Conservation (phyloP, 2,329 filamentous ascomycete species). For the Colletotrichum tamarilloi region DNA sequence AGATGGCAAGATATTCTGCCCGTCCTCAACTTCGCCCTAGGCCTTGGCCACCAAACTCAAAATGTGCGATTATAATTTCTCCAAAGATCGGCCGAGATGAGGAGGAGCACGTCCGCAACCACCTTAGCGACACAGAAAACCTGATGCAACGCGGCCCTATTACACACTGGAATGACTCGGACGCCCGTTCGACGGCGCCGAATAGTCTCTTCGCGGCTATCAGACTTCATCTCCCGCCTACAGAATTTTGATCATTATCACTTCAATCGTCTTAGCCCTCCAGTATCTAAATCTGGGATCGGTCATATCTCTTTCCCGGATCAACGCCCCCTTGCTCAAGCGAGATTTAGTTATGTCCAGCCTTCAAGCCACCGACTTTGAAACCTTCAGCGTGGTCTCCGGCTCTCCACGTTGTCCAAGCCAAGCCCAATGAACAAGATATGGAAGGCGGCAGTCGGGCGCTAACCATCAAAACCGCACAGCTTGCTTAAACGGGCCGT, state of each 20-base stretch:
- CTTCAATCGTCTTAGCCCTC: conserved; percentile 10
- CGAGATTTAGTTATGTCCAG: conserved; percentile 16
- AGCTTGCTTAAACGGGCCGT: conserved; percentile 26
- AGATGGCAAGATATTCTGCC: conserved; percentile 14
- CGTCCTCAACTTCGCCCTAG: neutral
- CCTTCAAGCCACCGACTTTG: neutral
- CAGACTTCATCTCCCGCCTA: conserved; percentile 1
- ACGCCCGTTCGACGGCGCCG: conserved; percentile 4
- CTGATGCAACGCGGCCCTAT: neutral
- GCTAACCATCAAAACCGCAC: conserved; percentile 1
- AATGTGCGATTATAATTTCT: neutral
- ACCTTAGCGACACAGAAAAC: neutral
- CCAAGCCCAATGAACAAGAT: neutral
- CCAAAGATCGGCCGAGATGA: conserved; percentile 24
- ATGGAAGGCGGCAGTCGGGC: neutral
- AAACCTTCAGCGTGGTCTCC: conserved; percentile 1
- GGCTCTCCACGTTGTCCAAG: neutral
- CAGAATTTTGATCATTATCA: neutral
- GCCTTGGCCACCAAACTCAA: conserved; percentile 7
- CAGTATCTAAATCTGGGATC: conserved; percentile 31
- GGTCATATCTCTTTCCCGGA: conserved; percentile 23
- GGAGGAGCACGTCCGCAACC: conserved; percentile 9
- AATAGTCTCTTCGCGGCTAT: conserved; percentile 5
- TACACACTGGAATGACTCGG: conserved; percentile 23
- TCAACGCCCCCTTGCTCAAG: conserved; percentile 11